phyloP scores from a whole-genome alignment of 305 asterid genomes.

The Withania somnifera region DNA sequence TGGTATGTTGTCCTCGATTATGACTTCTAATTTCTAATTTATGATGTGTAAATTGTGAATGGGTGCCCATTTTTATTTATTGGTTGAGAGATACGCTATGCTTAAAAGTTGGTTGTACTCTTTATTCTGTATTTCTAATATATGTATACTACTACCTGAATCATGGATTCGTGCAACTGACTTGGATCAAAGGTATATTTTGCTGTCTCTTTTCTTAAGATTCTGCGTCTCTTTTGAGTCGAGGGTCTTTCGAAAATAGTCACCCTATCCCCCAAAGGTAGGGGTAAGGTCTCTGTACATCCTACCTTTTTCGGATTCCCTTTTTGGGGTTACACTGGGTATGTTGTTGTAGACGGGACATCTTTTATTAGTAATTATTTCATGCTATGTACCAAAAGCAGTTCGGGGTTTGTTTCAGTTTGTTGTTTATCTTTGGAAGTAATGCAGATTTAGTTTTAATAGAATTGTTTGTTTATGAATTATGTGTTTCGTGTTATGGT shows the following conservation, averaged over 20 bases:
- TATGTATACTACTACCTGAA: not conserved
- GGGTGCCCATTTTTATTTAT: not conserved
- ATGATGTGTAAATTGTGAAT: not conserved
- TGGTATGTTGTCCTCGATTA: not conserved
- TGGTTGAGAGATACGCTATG: not conserved
- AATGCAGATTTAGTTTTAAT: not conserved
- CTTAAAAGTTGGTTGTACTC: not conserved
- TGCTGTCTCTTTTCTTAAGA: not conserved
- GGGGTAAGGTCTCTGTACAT: not conserved
- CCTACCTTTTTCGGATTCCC: not conserved
- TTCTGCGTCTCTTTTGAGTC: not conserved
- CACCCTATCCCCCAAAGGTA: not conserved
- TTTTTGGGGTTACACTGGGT: not conserved
- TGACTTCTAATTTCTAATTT: not conserved
- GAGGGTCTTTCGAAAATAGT: not conserved
- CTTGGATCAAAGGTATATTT: not conserved
- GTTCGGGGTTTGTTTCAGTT: not conserved
- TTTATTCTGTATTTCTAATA: not conserved
- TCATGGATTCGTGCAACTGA: not conserved
- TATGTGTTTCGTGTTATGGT: no score
- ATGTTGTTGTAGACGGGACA: not conserved
- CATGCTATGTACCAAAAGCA: no score
- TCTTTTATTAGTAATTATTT: no score
- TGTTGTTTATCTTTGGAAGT: not conserved
- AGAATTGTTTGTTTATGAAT: no score